These are phyloP conservation scores for Hyphopichia wangnamkhiaoensis DNA, from an alignment of 1,139 yeast species.

Conservation along the genomic window DNA sequence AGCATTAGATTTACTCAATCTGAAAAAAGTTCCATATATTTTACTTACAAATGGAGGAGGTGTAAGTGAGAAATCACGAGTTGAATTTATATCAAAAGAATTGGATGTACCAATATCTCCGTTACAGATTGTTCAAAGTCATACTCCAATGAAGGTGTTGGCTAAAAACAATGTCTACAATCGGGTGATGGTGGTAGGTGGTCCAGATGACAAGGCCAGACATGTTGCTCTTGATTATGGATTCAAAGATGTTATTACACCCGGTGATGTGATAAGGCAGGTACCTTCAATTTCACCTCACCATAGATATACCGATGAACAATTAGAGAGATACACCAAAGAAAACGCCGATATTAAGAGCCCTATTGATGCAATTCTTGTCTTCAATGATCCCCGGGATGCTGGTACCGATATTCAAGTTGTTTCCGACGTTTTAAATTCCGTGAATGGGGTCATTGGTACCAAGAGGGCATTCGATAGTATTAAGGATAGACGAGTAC, in stretches of 20 bases:
- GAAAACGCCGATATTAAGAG: conserved; percentile 28
- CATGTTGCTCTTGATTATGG: conserved; percentile 79
- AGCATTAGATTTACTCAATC: conserved; percentile 60
- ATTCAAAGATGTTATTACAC: conserved; percentile 73
- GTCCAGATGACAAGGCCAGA: conserved; percentile 68
- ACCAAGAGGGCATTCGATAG: conserved; percentile 44
- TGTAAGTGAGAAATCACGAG: conserved; percentile 62
- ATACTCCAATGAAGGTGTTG: conserved; percentile 80
- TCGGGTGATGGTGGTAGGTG: conserved; percentile 82
- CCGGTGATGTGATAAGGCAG: conserved; percentile 65
- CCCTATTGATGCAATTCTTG: conserved; percentile 76
- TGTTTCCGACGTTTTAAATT: conserved; percentile 68
- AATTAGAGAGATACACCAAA: conserved; percentile 48
- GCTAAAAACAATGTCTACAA: conserved; percentile 44
- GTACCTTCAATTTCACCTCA: conserved; percentile 74
- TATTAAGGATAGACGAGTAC: conserved; percentile 29
- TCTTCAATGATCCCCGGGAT: conserved; percentile 91
- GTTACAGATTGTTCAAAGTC: conserved; percentile 81
- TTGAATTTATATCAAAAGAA: conserved; percentile 52
- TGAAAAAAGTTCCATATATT: conserved; percentile 71
- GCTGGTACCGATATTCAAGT: conserved; percentile 85
- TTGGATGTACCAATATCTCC: conserved; percentile 54
- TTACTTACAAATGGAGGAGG: conserved; percentile 96
- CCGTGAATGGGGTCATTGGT: conserved; percentile 65
- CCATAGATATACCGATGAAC: conserved; percentile 52